Evolutionary conservation across 202 grass and related monocot species (phyloP).

Genomic region (Schoenoplectus triqueter): DNA sequence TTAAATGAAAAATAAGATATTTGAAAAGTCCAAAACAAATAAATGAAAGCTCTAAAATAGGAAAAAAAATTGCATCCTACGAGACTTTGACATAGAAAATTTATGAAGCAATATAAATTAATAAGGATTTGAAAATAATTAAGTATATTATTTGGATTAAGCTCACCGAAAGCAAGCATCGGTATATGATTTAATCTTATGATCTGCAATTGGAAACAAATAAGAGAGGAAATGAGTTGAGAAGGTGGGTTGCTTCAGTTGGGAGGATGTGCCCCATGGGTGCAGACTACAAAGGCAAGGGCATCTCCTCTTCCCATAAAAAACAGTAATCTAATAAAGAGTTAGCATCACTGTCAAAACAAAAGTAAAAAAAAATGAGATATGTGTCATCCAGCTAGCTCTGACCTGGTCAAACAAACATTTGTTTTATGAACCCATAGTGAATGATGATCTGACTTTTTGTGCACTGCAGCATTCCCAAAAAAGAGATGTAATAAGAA

Average conservation of each 20-base stretch:
- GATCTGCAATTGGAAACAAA: slow-evolving; percentile 22
- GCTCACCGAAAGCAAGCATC: no score
- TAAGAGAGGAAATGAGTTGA: slow-evolving; percentile 9
- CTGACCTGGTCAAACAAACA: slow-evolving; percentile 47
- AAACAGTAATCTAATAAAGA: slow-evolving; percentile 43
- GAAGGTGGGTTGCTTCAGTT: slow-evolving; percentile 30
- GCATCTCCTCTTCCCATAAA: slow-evolving; percentile 5
- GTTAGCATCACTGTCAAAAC: slow-evolving; percentile 15
- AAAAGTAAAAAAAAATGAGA: slow-evolving; percentile 13
- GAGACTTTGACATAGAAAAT: no score
- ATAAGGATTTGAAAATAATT: no score
- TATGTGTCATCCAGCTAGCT: slow-evolving; percentile 24
- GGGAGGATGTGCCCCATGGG: slow-evolving; percentile 27
- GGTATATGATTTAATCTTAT: not conserved
- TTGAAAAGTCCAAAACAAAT: no score
- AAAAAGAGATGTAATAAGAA: not conserved
- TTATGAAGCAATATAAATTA: no score
- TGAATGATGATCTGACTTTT: slow-evolving; percentile 44
- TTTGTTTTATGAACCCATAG: slow-evolving; percentile 42
- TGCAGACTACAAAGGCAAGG: not conserved
- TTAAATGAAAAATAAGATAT: no score
- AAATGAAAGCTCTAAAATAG: no score
- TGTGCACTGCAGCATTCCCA: slow-evolving; percentile 10
- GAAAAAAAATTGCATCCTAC: no score
- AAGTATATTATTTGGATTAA: no score